These are phyloP conservation scores for Hypoxylon sp. DNA, from an alignment of 2,329 filamentous ascomycete species.

Conservation along the genomic window DNA sequence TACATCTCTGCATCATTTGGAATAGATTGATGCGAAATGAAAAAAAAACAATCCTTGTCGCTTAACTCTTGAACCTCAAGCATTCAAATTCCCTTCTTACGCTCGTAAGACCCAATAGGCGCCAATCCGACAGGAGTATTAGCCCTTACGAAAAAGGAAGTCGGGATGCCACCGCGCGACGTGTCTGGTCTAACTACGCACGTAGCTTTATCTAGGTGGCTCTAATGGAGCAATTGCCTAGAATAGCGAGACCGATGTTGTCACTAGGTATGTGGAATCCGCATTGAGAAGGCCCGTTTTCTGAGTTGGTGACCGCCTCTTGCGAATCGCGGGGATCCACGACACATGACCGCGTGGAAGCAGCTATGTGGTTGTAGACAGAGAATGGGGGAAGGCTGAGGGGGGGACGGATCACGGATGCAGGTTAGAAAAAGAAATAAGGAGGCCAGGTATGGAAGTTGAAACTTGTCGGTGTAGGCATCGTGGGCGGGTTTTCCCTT, in stretches of 20 bases:
- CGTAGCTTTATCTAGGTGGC: slow-evolving; percentile 21
- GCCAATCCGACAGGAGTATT: slow-evolving; percentile 11
- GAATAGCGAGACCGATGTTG: slow-evolving; percentile 26
- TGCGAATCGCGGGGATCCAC: slow-evolving; percentile 45
- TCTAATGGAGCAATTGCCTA: slow-evolving; percentile 24
- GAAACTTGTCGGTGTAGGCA: slow-evolving; percentile 46
- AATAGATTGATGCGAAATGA: neutral
- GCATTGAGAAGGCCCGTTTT: slow-evolving; percentile 23
- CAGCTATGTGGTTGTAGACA: slow-evolving; percentile 42
- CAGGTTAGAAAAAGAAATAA: slow-evolving; percentile 31
- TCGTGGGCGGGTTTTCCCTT: slow-evolving; percentile 37
- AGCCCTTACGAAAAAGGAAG: slow-evolving; percentile 11
- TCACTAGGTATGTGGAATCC: slow-evolving; percentile 24
- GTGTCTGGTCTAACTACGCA: slow-evolving; percentile 6
- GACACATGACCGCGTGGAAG: slow-evolving; percentile 42
- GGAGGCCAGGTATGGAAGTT: slow-evolving; percentile 37
- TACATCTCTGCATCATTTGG: slow-evolving; percentile 6
- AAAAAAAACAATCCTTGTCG: neutral
- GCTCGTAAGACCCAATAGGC: slow-evolving; percentile 13
- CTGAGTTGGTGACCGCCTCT: slow-evolving; percentile 43
- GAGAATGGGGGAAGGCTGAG: slow-evolving; percentile 24
- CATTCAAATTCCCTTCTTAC: slow-evolving; percentile 4
- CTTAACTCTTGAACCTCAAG: neutral
- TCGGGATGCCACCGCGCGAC: slow-evolving; percentile 12
- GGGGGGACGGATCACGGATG: slow-evolving; percentile 36